phyloP scores from a whole-genome alignment of 2,329 filamentous ascomycete species.

The Alternaria sp. region DNA sequence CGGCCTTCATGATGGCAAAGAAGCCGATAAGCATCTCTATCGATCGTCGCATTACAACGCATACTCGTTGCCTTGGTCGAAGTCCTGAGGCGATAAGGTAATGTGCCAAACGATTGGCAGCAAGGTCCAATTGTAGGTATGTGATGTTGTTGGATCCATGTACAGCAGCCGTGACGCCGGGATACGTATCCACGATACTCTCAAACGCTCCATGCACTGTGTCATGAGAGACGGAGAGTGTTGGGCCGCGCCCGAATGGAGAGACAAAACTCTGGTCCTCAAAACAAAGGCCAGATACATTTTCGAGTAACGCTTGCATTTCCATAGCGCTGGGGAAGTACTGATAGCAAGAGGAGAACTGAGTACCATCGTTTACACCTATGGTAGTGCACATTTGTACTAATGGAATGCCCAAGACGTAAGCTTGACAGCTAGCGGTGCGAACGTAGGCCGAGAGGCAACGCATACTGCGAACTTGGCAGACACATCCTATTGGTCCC shows the following conservation, averaged over 20 bases:
- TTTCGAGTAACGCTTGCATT: neutral
- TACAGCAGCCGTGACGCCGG: conserved; percentile 10
- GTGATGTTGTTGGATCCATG: conserved; percentile 31
- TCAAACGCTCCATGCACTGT: conserved; percentile 17
- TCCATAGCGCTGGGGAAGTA: conserved; percentile 6
- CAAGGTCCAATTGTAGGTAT: conserved; percentile 42
- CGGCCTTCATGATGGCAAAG: conserved; percentile 64
- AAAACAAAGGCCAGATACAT: conserved; percentile 2
- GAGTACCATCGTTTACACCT: neutral
- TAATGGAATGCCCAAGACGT: neutral
- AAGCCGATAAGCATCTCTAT: conserved; percentile 67
- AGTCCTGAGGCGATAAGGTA: conserved; percentile 43
- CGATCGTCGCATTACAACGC: conserved; percentile 64
- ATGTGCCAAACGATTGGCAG: conserved; percentile 45
- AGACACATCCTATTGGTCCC: neutral
- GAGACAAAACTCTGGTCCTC: conserved; percentile 13
- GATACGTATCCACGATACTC: conserved; percentile 11
- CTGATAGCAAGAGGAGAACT: neutral
- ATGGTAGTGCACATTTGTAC: neutral
- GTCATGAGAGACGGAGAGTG: neutral
- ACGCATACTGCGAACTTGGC: neutral
- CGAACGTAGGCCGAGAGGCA: neutral
- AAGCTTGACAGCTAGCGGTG: neutral
- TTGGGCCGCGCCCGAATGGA: conserved; percentile 11
- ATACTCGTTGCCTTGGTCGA: conserved; percentile 56